Base-by-base conservation (phyloP, 23 red algal genomes). In the Agarophyton chilense region DNA sequence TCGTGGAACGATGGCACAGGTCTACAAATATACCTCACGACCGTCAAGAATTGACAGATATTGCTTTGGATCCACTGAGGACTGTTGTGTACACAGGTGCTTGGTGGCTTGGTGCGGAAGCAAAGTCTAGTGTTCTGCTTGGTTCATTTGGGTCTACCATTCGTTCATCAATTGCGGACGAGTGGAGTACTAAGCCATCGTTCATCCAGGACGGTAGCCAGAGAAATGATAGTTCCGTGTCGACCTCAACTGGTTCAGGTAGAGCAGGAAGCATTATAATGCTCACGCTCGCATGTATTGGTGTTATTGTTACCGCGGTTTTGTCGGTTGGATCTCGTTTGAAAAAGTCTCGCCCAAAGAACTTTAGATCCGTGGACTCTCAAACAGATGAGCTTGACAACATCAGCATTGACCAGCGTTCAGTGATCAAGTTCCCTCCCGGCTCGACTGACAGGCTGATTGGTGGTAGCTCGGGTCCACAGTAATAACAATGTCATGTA, bases 41-140 rank as follows among this genome's bases (percentile, higher is more conserved):
- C 40, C 67, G 35, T 16, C 61, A 89, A 44, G 85, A 89, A 26
- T 38, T 89, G 12, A 77, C 55, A 34, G 85, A 89, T 45, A 89
- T 89, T 46, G 85, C 53, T 29, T 22, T 89, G 67, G 73, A 89
- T 77, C 51, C 50, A 33, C 4, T 52, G 43, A 67, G 60, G 51
- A 67, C 47, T 42, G 73, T 78, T 16, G 70, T 89, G 12, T 89
- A 89, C 72, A 89, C 85, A 67, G 85, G 85, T 11, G 72, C 73
- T 18, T 89, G 85, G 85, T 55, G 49, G 40, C 56, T 63, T n/a
- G 82, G 82, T 36, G 26, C 49, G 5, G 62, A 86, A 58, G 42
- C 65, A 14, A 63, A 72, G 26, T 86, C 82, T 4, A 86, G 65
- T 46, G 82, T 72, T 53, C 64, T 86, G n/a, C 47, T 86, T 52